Conservation (phyloP, 768 basidiomycete species). For the Chalciporus piperatus region DNA sequence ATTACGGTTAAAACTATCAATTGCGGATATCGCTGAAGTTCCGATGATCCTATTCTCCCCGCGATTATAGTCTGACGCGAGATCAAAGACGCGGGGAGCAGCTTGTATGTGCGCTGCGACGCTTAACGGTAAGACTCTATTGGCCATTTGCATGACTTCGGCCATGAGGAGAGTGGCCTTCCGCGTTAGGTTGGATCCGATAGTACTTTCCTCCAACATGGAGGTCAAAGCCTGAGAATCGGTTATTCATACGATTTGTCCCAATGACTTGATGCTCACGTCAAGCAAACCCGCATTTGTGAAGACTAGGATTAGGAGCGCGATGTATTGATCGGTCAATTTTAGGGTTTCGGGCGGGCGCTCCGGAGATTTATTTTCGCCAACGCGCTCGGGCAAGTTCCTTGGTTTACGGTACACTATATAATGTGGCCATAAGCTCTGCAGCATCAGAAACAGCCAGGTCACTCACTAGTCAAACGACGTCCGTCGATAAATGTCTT, state of each 20-base stretch:
- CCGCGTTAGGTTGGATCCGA: slow-evolving; percentile 69
- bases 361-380: slow-evolving; percentile 43
- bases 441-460: not conserved
- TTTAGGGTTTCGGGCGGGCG: slow-evolving; percentile 59
- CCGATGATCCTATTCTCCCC: slow-evolving; percentile 81
- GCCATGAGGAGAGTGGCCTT: slow-evolving; percentile 92
- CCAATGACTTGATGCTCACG: slow-evolving; percentile 42
- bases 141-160: slow-evolving; percentile 86
- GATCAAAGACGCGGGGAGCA: slow-evolving; percentile 78
- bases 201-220: slow-evolving; percentile 80
- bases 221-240: slow-evolving; percentile 67
- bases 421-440: not conserved
- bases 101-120: slow-evolving; percentile 86
- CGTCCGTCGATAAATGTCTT: slow-evolving; percentile 88
- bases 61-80: slow-evolving; percentile 78
- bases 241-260: too few relatives aligned
- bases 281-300: slow-evolving; percentile 86
- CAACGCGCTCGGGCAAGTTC: slow-evolving; percentile 29
- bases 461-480: slow-evolving; percentile 74
- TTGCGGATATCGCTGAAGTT: slow-evolving; percentile 77
- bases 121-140: slow-evolving; percentile 77
- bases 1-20: slow-evolving; percentile 94
- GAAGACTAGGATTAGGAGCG: slow-evolving; percentile 79
- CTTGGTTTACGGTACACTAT: slow-evolving; percentile 66
- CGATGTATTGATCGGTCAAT: slow-evolving; percentile 90